Percentiles rank a stretch among this genome's conserved stretches.
Conservation (phyloP, 306 rosid genomes). For the Astragalus glycyphyllos region DNA sequence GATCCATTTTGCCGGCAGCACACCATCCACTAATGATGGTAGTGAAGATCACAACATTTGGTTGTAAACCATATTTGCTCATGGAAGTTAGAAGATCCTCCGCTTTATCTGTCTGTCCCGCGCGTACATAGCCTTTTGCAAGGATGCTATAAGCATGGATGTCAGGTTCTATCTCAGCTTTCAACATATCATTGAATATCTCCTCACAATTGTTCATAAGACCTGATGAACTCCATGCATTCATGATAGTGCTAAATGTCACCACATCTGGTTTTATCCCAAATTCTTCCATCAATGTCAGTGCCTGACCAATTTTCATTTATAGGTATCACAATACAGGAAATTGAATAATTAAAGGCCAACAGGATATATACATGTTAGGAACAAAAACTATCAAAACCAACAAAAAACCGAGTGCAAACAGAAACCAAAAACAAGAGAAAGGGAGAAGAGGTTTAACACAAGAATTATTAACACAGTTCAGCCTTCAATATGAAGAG, state of each 20-base stretch:
- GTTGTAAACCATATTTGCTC: constrained; percentile 66
- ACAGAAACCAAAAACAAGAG: too few relatives aligned
- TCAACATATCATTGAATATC: constrained; percentile 86
- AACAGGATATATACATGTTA: not conserved
- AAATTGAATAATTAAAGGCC: constrained; percentile 16
- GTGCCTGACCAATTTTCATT: constrained; percentile 64
- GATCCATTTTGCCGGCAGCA: constrained; percentile 79
- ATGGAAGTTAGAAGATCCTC: constrained; percentile 73
- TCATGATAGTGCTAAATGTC: constrained; percentile 96
- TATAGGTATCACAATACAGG: constrained; percentile 31
- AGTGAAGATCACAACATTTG: constrained; percentile 94
- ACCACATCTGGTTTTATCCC: constrained; percentile 91
- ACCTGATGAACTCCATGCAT: constrained; percentile 92
- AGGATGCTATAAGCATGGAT: constrained; percentile 86
- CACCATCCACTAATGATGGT: constrained; percentile 97
- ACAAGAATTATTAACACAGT: too few relatives aligned
- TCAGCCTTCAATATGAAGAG: too few relatives aligned
- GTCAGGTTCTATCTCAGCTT: constrained; percentile 81
- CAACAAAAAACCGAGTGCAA: too few relatives aligned
- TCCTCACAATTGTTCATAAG: constrained; percentile 81
- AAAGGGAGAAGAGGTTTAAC: too few relatives aligned
- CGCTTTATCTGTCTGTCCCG: constrained; percentile 76
- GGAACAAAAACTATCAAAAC: too few relatives aligned
- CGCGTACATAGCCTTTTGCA: constrained; percentile 91
- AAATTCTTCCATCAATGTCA: constrained; percentile 89